phyloP scores from a whole-genome alignment of 352 stramenopile genomes.

The Phytophthora hybrid region DNA sequence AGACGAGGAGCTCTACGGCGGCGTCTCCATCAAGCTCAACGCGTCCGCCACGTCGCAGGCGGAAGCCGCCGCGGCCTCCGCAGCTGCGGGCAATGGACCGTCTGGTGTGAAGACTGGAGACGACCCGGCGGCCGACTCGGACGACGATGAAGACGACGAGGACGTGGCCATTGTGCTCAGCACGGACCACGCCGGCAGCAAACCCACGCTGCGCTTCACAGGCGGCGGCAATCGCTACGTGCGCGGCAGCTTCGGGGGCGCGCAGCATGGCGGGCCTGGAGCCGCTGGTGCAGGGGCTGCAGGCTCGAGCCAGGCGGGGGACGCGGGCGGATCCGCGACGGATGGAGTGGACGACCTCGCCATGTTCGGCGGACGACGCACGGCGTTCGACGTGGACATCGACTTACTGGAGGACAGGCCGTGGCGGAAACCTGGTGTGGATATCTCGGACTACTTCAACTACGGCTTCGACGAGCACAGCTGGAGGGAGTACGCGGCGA shows the following conservation, averaged over 20 bases:
- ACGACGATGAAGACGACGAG: slow-evolving; percentile 89
- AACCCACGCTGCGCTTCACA: slow-evolving; percentile 84
- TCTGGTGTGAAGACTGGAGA: slow-evolving; percentile 13
- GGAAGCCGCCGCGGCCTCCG: slow-evolving; percentile 21
- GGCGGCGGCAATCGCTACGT: slow-evolving; percentile 81
- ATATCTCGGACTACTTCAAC: slow-evolving; percentile 96
- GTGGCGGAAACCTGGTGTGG: slow-evolving; percentile 91
- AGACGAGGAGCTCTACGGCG: slow-evolving; percentile 81
- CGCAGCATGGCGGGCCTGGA: slow-evolving; percentile 47
- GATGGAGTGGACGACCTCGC: slow-evolving; percentile 75
- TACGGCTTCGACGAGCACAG: slow-evolving; percentile 94
- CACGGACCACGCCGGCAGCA: slow-evolving; percentile 64
- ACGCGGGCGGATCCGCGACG: slow-evolving; percentile 10
- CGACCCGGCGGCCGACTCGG: slow-evolving; percentile 56
- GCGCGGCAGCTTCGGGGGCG: slow-evolving; percentile 58
- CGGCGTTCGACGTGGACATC: slow-evolving; percentile 93
- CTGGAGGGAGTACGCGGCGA: slow-evolving; percentile 80
- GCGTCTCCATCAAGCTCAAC: slow-evolving; percentile 79
- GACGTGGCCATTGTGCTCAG: slow-evolving; percentile 85
- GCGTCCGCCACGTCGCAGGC: slow-evolving; percentile 41
- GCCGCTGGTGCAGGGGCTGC: slow-evolving; percentile 2
- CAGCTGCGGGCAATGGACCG: slow-evolving; percentile 3
- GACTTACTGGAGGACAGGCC: slow-evolving; percentile 92
- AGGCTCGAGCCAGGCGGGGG: slow-evolving; percentile 25
- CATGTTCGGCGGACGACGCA: slow-evolving; percentile 84